Percentiles rank a stretch among this genome's conserved stretches.
These are phyloP conservation scores for Colletotrichum tabaci DNA, from an alignment of 2,329 filamentous ascomycete genomes.

Conservation along the genomic window DNA sequence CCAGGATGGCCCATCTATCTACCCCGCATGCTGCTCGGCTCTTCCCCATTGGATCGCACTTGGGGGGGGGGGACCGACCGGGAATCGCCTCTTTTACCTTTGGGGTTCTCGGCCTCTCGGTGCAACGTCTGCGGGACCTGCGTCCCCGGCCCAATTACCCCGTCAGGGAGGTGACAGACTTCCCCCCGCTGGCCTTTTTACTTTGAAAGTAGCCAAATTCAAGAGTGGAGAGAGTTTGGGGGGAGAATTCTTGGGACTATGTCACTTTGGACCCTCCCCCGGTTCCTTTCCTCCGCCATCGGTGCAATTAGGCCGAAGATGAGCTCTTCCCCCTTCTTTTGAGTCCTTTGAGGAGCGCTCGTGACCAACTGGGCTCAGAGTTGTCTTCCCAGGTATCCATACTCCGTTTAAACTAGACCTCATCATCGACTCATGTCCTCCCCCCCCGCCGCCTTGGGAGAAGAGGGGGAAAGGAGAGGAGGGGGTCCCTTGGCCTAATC, in stretches of 20 bases:
- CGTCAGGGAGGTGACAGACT: constrained; percentile 29
- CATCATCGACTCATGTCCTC: too few relatives aligned
- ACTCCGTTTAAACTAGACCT: not conserved
- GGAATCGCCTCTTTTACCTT: too few relatives aligned
- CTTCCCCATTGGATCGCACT: constrained; percentile 34
- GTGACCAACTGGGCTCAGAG: too few relatives aligned
- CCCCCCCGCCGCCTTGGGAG: too few relatives aligned
- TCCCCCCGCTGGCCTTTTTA: not conserved
- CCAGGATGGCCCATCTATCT: not conserved
- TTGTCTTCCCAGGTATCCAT: not conserved
- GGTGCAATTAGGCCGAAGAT: constrained; percentile 34
- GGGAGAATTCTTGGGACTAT: not conserved
- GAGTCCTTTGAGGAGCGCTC: too few relatives aligned
- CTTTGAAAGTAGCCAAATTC: too few relatives aligned
- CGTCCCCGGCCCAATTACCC: constrained; percentile 35
- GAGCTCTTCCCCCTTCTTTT: not conserved
- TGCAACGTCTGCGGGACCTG: constrained; percentile 36
- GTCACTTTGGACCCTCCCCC: constrained; percentile 12
- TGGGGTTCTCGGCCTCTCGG: constrained; percentile 17
- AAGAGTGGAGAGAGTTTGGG: too few relatives aligned
- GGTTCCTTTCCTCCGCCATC: constrained; percentile 30
- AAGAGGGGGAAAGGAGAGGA: too few relatives aligned
- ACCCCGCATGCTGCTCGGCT: constrained; percentile 34
- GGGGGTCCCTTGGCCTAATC: constrained; percentile 21
- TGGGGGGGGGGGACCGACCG: too few relatives aligned